Evolutionary conservation across 495 filamentous ascomycete genomes (phyloP).

Genomic region (Amorphotheca resinae): DNA sequence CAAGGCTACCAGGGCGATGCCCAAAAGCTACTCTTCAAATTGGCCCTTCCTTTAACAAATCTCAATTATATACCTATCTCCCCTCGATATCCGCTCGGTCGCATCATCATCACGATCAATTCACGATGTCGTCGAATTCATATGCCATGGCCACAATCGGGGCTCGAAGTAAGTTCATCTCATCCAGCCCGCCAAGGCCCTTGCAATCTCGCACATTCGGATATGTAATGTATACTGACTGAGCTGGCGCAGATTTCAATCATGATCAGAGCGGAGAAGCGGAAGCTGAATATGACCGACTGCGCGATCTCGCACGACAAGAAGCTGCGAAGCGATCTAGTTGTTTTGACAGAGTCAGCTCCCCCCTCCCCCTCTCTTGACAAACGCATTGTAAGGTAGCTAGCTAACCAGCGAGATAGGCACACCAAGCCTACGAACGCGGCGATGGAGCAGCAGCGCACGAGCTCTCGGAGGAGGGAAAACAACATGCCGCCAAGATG

Average conservation of each 20-base stretch:
- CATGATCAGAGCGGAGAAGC: slow-evolving; percentile 50
- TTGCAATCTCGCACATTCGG: neutral
- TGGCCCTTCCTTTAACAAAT: neutral
- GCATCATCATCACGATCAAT: neutral
- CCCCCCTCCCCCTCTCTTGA: neutral
- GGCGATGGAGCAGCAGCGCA: slow-evolving; percentile 75
- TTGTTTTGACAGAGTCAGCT: slow-evolving; percentile 57
- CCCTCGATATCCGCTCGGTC: neutral
- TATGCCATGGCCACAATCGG: slow-evolving; percentile 5
- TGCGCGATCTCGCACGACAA: slow-evolving; percentile 68
- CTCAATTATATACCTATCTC: neutral
- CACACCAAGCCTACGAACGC: slow-evolving; percentile 64
- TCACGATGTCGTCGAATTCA: slow-evolving; percentile 1
- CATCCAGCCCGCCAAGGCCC: neutral
- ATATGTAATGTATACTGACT: neutral
- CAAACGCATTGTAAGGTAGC: too few species aligned
- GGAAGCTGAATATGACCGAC: slow-evolving; percentile 84
- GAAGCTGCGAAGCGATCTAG: slow-evolving; percentile 62
- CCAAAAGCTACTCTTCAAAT: neutral
- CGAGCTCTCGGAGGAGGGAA: slow-evolving; percentile 69
- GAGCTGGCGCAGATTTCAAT: slow-evolving; percentile 94
- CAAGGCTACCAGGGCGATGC: neutral
- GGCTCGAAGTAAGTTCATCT: neutral
- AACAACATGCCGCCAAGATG: slow-evolving; percentile 65
- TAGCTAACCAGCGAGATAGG: too few species aligned